phyloP scores from a whole-genome alignment of 352 stramenopile species.

The Globisporangium echinulatum region DNA sequence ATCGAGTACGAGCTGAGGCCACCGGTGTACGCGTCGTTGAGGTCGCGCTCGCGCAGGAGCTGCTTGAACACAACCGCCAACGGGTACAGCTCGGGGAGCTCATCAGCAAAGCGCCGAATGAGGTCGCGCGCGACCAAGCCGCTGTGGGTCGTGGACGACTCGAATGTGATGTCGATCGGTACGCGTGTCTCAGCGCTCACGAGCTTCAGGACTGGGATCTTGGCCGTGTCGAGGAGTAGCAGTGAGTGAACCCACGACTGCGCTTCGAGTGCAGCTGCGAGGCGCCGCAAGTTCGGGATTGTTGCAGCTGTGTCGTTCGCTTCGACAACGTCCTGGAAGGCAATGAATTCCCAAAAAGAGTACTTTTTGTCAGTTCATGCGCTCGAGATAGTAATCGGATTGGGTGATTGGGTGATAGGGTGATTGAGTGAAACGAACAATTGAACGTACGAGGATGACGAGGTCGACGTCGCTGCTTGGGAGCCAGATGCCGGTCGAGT shows the following conservation, averaged over 20 bases:
- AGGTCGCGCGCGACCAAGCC: slow-evolving; percentile 77
- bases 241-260: slow-evolving; percentile 78
- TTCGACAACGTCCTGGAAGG: slow-evolving; percentile 40
- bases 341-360: too few relatives aligned
- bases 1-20: slow-evolving; percentile 89
- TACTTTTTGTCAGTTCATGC: neutral
- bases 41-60: slow-evolving; percentile 77
- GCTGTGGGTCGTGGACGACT: slow-evolving; percentile 75
- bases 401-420: neutral
- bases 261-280: slow-evolving; percentile 48
- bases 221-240: slow-evolving; percentile 75
- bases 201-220: slow-evolving; percentile 81
- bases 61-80: slow-evolving; percentile 89
- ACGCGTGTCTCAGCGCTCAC: slow-evolving; percentile 68
- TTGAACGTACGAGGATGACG: slow-evolving; percentile 52
- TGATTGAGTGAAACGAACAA: neutral
- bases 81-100: slow-evolving; percentile 84
- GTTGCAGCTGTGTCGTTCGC: slow-evolving; percentile 53
- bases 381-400: neutral
- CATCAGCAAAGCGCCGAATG: slow-evolving; percentile 77
- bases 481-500: slow-evolving; percentile 84
- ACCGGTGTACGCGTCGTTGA: slow-evolving; percentile 90
- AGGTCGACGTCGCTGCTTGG: slow-evolving; percentile 83
- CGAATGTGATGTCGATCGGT: slow-evolving; percentile 83
- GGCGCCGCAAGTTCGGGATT: slow-evolving; percentile 45